These are phyloP conservation scores for Nicotiana obtusifolia DNA, from an alignment of 257 asterid genomes.

Conservation along the genomic window DNA sequence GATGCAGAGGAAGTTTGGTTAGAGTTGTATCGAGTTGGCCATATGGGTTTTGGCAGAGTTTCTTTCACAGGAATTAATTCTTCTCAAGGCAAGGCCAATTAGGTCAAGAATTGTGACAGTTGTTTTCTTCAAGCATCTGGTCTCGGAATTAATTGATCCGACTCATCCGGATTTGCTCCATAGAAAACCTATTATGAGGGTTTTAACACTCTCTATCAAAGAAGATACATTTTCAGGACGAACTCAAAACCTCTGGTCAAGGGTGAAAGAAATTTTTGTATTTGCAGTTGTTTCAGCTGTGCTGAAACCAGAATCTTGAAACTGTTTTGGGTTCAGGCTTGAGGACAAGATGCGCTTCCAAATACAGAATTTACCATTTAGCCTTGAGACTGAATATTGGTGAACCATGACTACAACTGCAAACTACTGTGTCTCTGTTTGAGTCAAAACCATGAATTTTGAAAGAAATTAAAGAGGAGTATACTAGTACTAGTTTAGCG, in stretches of 20 bases:
- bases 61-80: constrained; percentile 57
- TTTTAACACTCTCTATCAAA: background rate
- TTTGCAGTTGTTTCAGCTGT: too few species aligned
- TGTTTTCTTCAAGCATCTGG: background rate
- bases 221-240: background rate
- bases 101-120: background rate
- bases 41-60: constrained; percentile 90
- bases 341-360: background rate
- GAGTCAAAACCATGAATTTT: background rate
- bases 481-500: background rate
- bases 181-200: background rate
- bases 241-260: background rate
- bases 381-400: background rate
- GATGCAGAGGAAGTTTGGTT: constrained; percentile 59
- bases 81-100: constrained; percentile 35
- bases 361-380: background rate
- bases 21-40: constrained; percentile 60
- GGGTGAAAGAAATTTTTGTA: background rate
- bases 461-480: background rate
- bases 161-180: background rate
- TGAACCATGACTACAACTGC: background rate
- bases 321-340: too few species aligned
- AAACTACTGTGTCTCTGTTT: background rate
- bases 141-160: background rate
- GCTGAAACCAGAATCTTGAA: too few species aligned